phyloP scores from a whole-genome alignment of 2,329 filamentous ascomycete species.

The Xylaria hypoxylon region DNA sequence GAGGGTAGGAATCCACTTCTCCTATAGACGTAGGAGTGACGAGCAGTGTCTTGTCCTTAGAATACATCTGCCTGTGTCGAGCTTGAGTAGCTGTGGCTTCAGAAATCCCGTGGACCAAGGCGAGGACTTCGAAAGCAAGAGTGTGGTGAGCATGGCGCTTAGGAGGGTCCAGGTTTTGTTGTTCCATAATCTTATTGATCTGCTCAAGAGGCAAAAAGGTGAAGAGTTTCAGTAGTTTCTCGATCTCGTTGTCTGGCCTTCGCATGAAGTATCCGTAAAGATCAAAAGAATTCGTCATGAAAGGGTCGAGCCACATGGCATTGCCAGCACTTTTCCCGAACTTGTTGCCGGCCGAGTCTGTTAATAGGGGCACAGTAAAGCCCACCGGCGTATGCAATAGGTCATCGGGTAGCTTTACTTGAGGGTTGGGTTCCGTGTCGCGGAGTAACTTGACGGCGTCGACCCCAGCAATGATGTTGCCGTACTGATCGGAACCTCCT shows the following conservation, averaged over 20 bases:
- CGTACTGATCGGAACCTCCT: conserved; percentile 94
- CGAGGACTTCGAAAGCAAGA: conserved; percentile 84
- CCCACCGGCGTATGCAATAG: conserved; percentile 75
- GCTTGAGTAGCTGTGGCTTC: conserved; percentile 72
- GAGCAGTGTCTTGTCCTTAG: conserved; percentile 41
- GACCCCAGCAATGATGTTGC: conserved; percentile 92
- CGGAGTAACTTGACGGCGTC: conserved; percentile 84
- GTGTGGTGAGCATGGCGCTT: conserved; percentile 84
- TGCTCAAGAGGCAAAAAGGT: conserved; percentile 82
- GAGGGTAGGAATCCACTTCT: conserved; percentile 40
- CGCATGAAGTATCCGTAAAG: conserved; percentile 92
- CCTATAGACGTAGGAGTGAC: conserved; percentile 16
- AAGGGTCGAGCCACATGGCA: conserved; percentile 88
- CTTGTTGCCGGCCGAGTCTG: conserved; percentile 85
- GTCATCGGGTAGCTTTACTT: conserved; percentile 54
- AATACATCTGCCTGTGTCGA: conserved; percentile 65
- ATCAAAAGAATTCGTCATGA: conserved; percentile 84
- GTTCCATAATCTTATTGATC: conserved; percentile 75
- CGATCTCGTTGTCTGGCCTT: conserved; percentile 82
- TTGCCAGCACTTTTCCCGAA: conserved; percentile 96
- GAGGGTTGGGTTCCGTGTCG: conserved; percentile 63
- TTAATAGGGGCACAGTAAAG: conserved; percentile 90
- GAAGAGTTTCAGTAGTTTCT: conserved; percentile 85
- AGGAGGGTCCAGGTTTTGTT: conserved; percentile 75
- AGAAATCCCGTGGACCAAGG: conserved; percentile 78